Percentiles rank a stretch among this genome's conserved stretches.
These are phyloP conservation scores for Pythium brassicae DNA, from an alignment of 352 stramenopile species.

Conservation along the genomic window DNA sequence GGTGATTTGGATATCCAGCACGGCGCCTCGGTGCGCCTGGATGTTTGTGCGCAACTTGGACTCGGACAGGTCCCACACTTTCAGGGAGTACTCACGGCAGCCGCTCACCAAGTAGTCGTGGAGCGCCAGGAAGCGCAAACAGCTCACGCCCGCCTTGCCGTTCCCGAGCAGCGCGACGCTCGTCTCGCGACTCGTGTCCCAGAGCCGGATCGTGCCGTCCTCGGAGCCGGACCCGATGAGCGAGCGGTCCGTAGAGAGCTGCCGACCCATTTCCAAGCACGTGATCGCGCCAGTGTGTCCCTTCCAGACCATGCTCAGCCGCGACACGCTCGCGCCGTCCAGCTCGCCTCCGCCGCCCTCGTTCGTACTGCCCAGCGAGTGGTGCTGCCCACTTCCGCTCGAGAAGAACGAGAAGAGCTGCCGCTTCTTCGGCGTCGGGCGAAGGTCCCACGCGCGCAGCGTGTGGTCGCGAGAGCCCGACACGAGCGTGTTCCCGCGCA, in stretches of 20 bases:
- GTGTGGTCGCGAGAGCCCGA: conserved; percentile 72
- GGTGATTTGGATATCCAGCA: conserved; percentile 70
- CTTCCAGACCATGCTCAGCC: conserved; percentile 54
- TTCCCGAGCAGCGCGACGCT: conserved; percentile 48
- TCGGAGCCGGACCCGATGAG: conserved; percentile 64
- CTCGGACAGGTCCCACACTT: conserved; percentile 65
- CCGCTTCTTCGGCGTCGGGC: conserved; percentile 48
- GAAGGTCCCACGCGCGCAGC: conserved; percentile 68
- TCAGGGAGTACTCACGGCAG: conserved; percentile 43
- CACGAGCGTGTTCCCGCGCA: conserved; percentile 58
- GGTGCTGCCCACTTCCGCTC: conserved; percentile 6
- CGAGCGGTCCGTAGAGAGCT: conserved; percentile 50
- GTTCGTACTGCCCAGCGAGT: conserved; percentile 8
- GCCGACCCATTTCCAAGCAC: conserved; percentile 69
- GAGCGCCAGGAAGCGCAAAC: conserved; percentile 56
- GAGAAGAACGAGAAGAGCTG: conserved; percentile 68
- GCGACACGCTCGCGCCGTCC: conserved; percentile 51
- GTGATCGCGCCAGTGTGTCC: conserved; percentile 60
- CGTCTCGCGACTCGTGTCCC: conserved; percentile 62
- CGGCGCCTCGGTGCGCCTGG: conserved; percentile 39
- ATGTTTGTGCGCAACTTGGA: conserved; percentile 55
- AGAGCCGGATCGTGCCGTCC: conserved; percentile 68
- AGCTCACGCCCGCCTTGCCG: conserved; percentile 39
- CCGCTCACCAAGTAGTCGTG: conserved; percentile 61
- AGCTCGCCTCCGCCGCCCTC: conserved; percentile 29